phyloP scores from a whole-genome alignment of 345 rosid genomes.

The Psidium guajava region DNA sequence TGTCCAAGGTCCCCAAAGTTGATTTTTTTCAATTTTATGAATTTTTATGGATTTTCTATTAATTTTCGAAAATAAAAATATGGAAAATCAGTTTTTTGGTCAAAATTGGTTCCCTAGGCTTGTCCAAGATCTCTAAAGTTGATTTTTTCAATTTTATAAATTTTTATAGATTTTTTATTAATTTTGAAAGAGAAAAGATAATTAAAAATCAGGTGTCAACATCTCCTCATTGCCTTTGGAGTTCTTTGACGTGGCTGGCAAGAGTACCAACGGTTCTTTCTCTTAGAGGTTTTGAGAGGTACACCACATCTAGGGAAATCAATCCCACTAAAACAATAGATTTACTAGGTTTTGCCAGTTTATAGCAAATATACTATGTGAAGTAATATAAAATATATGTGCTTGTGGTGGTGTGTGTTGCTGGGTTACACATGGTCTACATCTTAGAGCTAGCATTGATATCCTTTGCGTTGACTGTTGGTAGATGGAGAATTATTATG shows the following conservation, averaged over 20 bases:
- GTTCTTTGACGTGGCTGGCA: neutral
- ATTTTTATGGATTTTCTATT: too few relatives aligned
- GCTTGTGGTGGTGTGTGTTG: neutral
- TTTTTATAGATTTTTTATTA: too few relatives aligned
- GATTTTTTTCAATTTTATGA: too few relatives aligned
- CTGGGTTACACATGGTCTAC: neutral
- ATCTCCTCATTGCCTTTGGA: neutral
- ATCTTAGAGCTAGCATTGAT: neutral
- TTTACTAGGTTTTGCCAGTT: neutral
- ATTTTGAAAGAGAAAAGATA: too few relatives aligned
- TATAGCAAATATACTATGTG: neutral
- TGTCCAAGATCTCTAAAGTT: too few relatives aligned
- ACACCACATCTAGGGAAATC: neutral
- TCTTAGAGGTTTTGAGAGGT: neutral
- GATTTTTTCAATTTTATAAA: too few relatives aligned
- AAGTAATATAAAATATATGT: neutral
- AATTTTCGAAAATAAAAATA: too few relatives aligned
- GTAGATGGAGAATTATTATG: neutral
- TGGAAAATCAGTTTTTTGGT: too few relatives aligned
- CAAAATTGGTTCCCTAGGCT: too few relatives aligned
- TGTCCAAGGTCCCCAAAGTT: too few relatives aligned
- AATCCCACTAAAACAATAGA: neutral
- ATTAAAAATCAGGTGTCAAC: too few relatives aligned
- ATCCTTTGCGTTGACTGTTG: neutral
- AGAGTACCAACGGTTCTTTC: neutral